Conservation (phyloP, 768 basidiomycete species). For the Cystobasidium tubakii region DNA sequence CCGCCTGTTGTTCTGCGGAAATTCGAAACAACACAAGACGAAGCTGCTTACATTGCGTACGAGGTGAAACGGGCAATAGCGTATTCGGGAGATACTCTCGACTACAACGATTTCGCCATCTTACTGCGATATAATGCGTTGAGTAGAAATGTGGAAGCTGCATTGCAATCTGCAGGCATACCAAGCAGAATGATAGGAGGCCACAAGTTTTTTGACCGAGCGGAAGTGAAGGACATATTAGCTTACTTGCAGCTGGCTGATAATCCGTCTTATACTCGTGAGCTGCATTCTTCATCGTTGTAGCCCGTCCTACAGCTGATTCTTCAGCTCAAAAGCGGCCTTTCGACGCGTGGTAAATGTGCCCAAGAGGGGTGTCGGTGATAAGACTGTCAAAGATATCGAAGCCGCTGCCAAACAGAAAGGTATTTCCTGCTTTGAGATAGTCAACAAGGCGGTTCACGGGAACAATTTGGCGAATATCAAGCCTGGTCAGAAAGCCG, state of each 20-base stretch:
- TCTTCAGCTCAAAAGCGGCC: conserved; percentile 53
- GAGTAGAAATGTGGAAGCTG: conserved; percentile 67
- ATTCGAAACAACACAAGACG: conserved; percentile 58
- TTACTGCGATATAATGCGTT: conserved; percentile 76
- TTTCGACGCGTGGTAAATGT: conserved; percentile 67
- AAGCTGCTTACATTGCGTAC: conserved; percentile 65
- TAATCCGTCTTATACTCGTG: conserved; percentile 54
- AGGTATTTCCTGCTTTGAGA: conserved; percentile 56
- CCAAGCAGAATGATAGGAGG: conserved; percentile 70
- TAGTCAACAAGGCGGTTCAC: conserved; percentile 44
- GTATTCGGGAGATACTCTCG: conserved; percentile 63
- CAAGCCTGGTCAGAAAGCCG: conserved; percentile 63
- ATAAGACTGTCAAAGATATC: conserved; percentile 55
- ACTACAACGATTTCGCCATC: conserved; percentile 73
- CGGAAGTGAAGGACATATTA: conserved; percentile 67
- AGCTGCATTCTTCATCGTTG: neutral
- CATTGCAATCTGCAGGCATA: conserved; percentile 70
- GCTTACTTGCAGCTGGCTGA: conserved; percentile 77
- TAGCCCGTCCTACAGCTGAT: conserved; percentile 49
- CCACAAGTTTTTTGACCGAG: conserved; percentile 44
- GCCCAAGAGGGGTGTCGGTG: conserved; percentile 65
- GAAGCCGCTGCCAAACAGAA: conserved; percentile 55
- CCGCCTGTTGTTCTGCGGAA: conserved; percentile 58
- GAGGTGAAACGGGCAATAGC: conserved; percentile 76
- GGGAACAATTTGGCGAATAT: conserved; percentile 55